These are phyloP conservation scores for Phytophthora citricola DNA, from an alignment of 352 stramenopile species.

Conservation along the genomic window DNA sequence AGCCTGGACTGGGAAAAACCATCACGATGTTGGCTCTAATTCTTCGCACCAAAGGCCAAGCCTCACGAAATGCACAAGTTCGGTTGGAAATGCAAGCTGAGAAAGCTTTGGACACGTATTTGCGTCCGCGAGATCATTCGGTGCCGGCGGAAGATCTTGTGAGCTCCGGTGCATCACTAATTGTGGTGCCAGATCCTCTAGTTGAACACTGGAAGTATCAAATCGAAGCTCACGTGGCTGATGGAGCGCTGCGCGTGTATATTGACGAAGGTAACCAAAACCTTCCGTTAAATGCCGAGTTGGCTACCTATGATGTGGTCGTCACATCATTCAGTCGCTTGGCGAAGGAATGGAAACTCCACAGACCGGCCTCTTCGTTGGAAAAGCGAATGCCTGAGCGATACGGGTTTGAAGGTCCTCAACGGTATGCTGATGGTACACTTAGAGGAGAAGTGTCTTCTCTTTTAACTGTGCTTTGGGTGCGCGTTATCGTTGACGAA, in stretches of 20 bases:
- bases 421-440: conserved; percentile 54
- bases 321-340: conserved; percentile 70
- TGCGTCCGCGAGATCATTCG: conserved; percentile 39
- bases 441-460: conserved; percentile 50
- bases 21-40: conserved; percentile 81
- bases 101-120: neutral
- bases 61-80: neutral
- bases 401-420: conserved; percentile 58
- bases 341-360: conserved; percentile 59
- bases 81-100: neutral
- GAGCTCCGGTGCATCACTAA: conserved; percentile 51
- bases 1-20: conserved; percentile 77
- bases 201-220: conserved; percentile 78
- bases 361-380: conserved; percentile 50
- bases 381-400: conserved; percentile 59
- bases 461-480: conserved; percentile 63
- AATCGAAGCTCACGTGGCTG: conserved; percentile 51
- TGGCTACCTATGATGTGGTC: conserved; percentile 67
- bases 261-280: conserved; percentile 39
- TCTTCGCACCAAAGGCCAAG: conserved; percentile 64
- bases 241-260: conserved; percentile 35
- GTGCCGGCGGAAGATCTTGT: conserved; percentile 42
- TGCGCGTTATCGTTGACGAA: conserved; percentile 94
- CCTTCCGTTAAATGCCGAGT: conserved; percentile 37
- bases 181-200: conserved; percentile 66